Evolutionary conservation across 352 stramenopile genomes (phyloP).

Genomic region (Pythium vanterpoolii): DNA sequence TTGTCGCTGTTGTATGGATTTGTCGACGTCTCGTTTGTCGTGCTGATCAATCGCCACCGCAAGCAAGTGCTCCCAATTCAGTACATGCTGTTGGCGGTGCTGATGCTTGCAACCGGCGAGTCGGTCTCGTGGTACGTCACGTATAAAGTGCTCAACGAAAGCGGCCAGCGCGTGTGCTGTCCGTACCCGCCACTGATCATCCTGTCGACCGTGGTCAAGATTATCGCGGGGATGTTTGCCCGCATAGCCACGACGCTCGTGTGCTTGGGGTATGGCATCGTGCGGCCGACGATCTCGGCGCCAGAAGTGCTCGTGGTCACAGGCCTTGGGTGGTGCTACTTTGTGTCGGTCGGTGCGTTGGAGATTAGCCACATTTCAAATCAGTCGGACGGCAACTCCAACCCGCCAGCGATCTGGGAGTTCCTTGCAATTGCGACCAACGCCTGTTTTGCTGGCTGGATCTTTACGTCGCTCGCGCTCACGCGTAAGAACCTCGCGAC

Average conservation of each 20-base stretch:
- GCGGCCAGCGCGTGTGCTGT: conserved; percentile 67
- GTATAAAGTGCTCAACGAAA: conserved; percentile 72
- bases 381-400: conserved; percentile 62
- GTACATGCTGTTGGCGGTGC: conserved; percentile 75
- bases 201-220: conserved; percentile 69
- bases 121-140: conserved; percentile 74
- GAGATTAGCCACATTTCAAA: conserved; percentile 81
- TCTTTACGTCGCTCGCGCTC: conserved; percentile 75
- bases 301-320: conserved; percentile 73
- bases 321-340: conserved; percentile 76
- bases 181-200: conserved; percentile 69
- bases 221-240: conserved; percentile 69
- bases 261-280: conserved; percentile 78
- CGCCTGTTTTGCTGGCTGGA: conserved; percentile 81
- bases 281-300: conserved; percentile 66
- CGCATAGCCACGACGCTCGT: conserved; percentile 75
- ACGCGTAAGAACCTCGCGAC: conserved; percentile 77
- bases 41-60: conserved; percentile 66
- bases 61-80: conserved; percentile 76
- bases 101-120: conserved; percentile 74
- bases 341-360: conserved; percentile 69
- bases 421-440: conserved; percentile 77
- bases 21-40: conserved; percentile 63
- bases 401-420: conserved; percentile 72
- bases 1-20: conserved; percentile 72